Conservation (phyloP, 2,329 filamentous ascomycete genomes). For the Cladosporium halotolerans region DNA sequence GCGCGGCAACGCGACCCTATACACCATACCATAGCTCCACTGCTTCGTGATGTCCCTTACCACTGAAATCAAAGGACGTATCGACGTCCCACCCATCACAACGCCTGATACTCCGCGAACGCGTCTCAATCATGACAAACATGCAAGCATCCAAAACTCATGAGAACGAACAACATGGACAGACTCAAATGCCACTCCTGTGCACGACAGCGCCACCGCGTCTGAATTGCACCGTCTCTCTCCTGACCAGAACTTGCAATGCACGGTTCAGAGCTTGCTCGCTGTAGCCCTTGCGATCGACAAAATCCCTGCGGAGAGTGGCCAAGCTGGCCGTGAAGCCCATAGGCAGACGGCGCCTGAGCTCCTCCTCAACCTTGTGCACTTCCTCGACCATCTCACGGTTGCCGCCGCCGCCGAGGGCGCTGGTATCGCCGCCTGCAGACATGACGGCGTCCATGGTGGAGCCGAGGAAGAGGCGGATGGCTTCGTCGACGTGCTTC, state of each 20-base stretch:
- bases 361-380: conserved; percentile 77
- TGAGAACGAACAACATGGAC: not conserved
- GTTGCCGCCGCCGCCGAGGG: conserved; percentile 67
- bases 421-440: conserved; percentile 56
- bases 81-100: too few relatives aligned
- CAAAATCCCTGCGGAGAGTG: conserved; percentile 81
- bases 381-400: conserved; percentile 90
- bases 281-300: conserved; percentile 82
- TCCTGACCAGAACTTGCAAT: conserved; percentile 75
- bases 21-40: too few relatives aligned
- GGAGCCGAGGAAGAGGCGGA: conserved; percentile 88
- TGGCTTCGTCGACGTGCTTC: conserved; percentile 91
- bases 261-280: conserved; percentile 81
- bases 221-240: conserved; percentile 78
- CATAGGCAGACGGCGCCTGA: conserved; percentile 76
- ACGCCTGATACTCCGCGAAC: too few relatives aligned
- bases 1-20: too few relatives aligned
- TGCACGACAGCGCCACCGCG: conserved; percentile 71
- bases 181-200: conserved; percentile 56
- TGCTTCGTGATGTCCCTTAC: too few relatives aligned
- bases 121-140: not conserved
- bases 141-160: not conserved
- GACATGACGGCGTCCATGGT: conserved; percentile 86
- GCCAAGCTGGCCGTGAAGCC: conserved; percentile 91
- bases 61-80: too few relatives aligned